These are phyloP conservation scores for Endoconidiophora laricicola DNA, from an alignment of 2,329 filamentous ascomycete species.

Conservation along the genomic window DNA sequence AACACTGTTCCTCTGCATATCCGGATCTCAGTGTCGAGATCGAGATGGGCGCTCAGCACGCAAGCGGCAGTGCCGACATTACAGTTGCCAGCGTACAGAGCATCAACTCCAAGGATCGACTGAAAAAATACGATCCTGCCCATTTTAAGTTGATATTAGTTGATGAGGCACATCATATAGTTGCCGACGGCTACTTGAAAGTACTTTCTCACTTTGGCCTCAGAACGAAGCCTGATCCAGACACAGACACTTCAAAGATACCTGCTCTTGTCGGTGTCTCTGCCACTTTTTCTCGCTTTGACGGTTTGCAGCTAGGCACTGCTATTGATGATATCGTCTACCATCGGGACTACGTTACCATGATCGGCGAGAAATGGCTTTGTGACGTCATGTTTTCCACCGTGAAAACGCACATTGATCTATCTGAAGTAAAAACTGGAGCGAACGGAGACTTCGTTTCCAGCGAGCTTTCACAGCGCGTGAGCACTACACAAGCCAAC, in stretches of 20 bases:
- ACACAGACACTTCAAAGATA: constrained; percentile 18
- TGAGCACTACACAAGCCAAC: constrained; percentile 72
- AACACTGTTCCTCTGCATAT: constrained; percentile 68
- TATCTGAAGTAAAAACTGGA: constrained; percentile 43
- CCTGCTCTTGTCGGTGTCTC: constrained; percentile 78
- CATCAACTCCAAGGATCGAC: constrained; percentile 56
- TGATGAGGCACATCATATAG: constrained; percentile 94
- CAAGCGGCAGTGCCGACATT: constrained; percentile 73
- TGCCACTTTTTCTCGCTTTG: constrained; percentile 60
- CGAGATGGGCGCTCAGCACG: constrained; percentile 70
- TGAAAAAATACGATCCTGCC: constrained; percentile 66
- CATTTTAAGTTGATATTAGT: constrained; percentile 83
- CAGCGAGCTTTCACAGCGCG: constrained; percentile 57
- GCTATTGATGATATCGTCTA: constrained; percentile 94
- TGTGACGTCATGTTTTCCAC: constrained; percentile 89
- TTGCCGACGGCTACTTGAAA: constrained; percentile 62
- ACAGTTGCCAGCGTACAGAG: constrained; percentile 84
- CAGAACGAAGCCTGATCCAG: constrained; percentile 25
- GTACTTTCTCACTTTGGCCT: constrained; percentile 67
- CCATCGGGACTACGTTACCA: constrained; percentile 56
- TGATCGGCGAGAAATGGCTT: constrained; percentile 79
- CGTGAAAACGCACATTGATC: constrained; percentile 64
- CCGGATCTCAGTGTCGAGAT: constrained; percentile 70
- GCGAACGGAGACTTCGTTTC: constrained; percentile 60
- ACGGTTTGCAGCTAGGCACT: constrained; percentile 64